These are phyloP conservation scores for Botrytis cinerea DNA, from an alignment of 2,329 filamentous ascomycete genomes.

Conservation along the genomic window DNA sequence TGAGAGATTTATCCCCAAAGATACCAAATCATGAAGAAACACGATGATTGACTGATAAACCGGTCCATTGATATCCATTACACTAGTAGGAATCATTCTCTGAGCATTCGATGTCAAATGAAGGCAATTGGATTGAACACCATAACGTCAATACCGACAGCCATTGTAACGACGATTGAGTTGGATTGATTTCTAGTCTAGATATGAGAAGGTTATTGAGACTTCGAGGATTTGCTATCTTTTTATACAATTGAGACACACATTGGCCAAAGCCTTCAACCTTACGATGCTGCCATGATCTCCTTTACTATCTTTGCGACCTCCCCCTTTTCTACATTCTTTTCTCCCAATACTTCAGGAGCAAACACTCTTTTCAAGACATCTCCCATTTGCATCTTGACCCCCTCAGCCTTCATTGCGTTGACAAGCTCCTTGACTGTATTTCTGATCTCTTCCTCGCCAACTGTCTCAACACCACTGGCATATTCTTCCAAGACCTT, in stretches of 20 bases:
- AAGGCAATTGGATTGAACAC: background rate
- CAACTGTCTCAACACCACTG: constrained; percentile 56
- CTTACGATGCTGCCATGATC: constrained; percentile 36
- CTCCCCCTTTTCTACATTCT: constrained; percentile 62
- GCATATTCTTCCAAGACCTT: constrained; percentile 67
- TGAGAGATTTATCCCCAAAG: background rate
- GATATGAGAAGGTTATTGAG: background rate
- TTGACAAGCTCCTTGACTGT: constrained; percentile 56
- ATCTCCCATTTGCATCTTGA: constrained; percentile 56
- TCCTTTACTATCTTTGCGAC: constrained; percentile 64
- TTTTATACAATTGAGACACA: background rate
- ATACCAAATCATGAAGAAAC: constrained; percentile 14
- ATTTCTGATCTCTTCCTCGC: constrained; percentile 58
- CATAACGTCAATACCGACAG: background rate
- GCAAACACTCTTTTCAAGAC: constrained; percentile 63
- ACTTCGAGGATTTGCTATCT: background rate
- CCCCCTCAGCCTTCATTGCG: constrained; percentile 48
- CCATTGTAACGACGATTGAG: background rate
- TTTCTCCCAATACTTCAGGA: constrained; percentile 59
- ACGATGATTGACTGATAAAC: background rate
- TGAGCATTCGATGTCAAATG: background rate
- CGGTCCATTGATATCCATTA: background rate
- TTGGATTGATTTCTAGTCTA: constrained; percentile 3
- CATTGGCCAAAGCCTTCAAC: background rate
- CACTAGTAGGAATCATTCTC: background rate